These are phyloP conservation scores for Dendrobium chrysotoxum DNA, from an alignment of 106 monocot genomes.

Conservation along the genomic window DNA sequence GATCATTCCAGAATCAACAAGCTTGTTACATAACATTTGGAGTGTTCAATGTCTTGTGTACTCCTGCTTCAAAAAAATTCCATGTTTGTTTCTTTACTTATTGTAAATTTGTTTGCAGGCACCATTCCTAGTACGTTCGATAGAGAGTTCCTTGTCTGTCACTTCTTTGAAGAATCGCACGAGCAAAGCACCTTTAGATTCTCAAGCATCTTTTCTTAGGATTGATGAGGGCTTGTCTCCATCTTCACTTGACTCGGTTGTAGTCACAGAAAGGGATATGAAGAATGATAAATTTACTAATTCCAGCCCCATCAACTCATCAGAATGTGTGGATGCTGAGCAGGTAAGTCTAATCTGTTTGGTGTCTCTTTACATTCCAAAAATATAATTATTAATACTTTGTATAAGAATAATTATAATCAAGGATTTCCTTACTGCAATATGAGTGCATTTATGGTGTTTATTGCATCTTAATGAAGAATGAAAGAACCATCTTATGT, in stretches of 20 bases:
- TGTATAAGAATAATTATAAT: neutral
- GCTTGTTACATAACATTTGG: neutral
- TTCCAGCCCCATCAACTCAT: conserved; percentile 39
- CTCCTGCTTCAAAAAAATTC: neutral
- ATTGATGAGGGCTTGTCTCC: conserved; percentile 82
- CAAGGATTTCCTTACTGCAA: neutral
- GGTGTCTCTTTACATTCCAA: neutral
- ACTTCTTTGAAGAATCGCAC: conserved; percentile 46
- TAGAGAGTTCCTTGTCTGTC: conserved; percentile 43
- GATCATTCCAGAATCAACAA: neutral
- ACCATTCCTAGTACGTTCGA: conserved; percentile 35
- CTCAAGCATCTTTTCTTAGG: conserved; percentile 50
- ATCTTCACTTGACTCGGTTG: conserved; percentile 75
- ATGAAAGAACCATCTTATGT: neutral
- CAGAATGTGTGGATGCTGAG: conserved; percentile 58
- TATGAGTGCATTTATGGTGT: neutral
- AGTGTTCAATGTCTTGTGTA: neutral
- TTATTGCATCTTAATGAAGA: neutral
- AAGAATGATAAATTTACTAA: conserved; percentile 53
- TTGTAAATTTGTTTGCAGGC: conserved; percentile 22
- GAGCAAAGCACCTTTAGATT: conserved; percentile 45
- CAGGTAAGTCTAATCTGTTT: conserved; percentile 36
- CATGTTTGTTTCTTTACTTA: neutral
- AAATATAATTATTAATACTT: neutral
- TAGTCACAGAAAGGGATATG: conserved; percentile 49